These are phyloP conservation scores for Cyclotella sp. DNA, from an alignment of 108 stramenopile genomes.

Conservation along the genomic window DNA sequence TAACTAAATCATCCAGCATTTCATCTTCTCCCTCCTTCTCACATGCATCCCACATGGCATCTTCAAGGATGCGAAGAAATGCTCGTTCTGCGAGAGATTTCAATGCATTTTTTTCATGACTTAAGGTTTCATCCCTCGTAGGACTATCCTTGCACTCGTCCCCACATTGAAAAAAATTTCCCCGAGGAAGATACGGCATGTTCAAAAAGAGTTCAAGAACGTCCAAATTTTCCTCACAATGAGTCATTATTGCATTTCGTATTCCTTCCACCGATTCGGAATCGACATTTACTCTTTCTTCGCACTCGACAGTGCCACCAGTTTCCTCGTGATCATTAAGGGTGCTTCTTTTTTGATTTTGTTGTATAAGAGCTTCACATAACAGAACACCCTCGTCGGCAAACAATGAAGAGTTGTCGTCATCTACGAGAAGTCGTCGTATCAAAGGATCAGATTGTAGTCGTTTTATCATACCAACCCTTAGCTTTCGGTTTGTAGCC, in stretches of 20 bases:
- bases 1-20: constrained; percentile 67
- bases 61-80: constrained; percentile 77
- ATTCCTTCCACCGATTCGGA: constrained; percentile 59
- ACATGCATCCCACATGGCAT: constrained; percentile 87
- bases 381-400: background rate
- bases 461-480: constrained; percentile 54
- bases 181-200: constrained; percentile 61
- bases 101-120: background rate
- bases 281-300: constrained; percentile 74
- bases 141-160: background rate
- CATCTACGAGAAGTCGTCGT: constrained; percentile 39
- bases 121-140: background rate
- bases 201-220: constrained; percentile 67
- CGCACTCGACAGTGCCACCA: constrained; percentile 35
- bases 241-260: constrained; percentile 59
- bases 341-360: background rate
- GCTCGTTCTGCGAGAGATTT: constrained; percentile 62
- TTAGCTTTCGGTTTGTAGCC: constrained; percentile 39
- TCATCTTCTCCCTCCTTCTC: constrained; percentile 81
- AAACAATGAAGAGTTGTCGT: background rate
- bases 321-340: background rate
- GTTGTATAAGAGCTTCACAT: constrained; percentile 47
- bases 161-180: background rate
- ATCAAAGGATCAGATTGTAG: constrained; percentile 59
- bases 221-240: constrained; percentile 58